phyloP scores from a whole-genome alignment of 208 protist genomes.

The Leishmania tarentolae region DNA sequence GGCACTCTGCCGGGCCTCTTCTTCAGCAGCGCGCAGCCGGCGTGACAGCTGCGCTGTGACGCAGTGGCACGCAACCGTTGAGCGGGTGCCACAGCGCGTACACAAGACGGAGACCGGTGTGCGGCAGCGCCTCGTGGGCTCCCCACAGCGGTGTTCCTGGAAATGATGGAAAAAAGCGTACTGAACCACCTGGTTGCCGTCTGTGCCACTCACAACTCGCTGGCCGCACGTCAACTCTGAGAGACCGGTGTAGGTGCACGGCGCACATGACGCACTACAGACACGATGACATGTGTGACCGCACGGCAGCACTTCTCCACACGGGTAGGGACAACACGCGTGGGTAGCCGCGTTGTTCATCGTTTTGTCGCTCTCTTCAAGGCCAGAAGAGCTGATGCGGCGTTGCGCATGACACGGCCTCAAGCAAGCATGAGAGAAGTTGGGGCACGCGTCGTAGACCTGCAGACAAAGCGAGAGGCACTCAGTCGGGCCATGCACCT shows the following conservation, averaged over 20 bases:
- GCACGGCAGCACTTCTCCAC: constrained; percentile 56
- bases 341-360: constrained; percentile 29
- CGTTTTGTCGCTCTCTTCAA: constrained; percentile 2
- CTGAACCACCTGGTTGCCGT: constrained; percentile 42
- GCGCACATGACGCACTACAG: constrained; percentile 71
- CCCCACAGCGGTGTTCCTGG: constrained; percentile 63
- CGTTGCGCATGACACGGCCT: constrained; percentile 58
- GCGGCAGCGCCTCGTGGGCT: constrained; percentile 47
- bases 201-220: constrained; percentile 71
- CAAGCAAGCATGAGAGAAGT: constrained; percentile 72
- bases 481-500: constrained; percentile 43
- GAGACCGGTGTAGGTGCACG: constrained; percentile 75
- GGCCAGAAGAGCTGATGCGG: not conserved
- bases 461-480: constrained; percentile 76
- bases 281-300: constrained; percentile 69
- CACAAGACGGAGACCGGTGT: constrained; percentile 62
- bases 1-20: constrained; percentile 10
- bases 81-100: constrained; percentile 62
- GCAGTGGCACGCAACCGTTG: constrained; percentile 55
- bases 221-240: constrained; percentile 80
- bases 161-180: constrained; percentile 78
- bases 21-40: constrained; percentile 14
- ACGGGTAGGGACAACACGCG: constrained; percentile 76
- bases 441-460: constrained; percentile 60
- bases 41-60: constrained; percentile 37